These are phyloP conservation scores for Yamadazyma sp. DNA, from an alignment of 805 yeast genomes.

Conservation along the genomic window DNA sequence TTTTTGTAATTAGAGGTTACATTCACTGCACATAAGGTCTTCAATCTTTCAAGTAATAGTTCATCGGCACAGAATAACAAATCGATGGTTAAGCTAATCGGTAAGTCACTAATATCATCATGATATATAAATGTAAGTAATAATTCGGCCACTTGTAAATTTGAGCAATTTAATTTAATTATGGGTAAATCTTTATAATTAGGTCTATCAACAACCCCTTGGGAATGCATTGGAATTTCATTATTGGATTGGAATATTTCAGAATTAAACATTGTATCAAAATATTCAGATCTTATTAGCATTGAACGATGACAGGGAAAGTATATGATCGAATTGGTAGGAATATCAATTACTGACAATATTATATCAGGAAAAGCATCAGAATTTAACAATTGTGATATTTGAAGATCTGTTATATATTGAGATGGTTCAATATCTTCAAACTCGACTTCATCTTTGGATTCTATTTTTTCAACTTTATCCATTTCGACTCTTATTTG, in stretches of 20 bases:
- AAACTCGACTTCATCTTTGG: slow-evolving; percentile 22
- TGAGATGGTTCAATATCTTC: slow-evolving; percentile 25
- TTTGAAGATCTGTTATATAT: slow-evolving; percentile 19
- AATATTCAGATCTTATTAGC: slow-evolving; percentile 60
- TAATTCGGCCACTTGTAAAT: slow-evolving; percentile 15
- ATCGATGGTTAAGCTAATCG: slow-evolving; percentile 50
- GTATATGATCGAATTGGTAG: slow-evolving; percentile 25
- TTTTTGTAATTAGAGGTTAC: slow-evolving; percentile 31
- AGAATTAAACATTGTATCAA: slow-evolving; percentile 59
- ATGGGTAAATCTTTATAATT: slow-evolving; percentile 5
- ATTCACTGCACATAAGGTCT: slow-evolving; percentile 57
- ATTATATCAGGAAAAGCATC: slow-evolving; percentile 46
- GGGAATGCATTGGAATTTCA: slow-evolving; percentile 5
- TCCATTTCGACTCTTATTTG: slow-evolving; percentile 8
- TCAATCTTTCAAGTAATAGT: slow-evolving; percentile 58
- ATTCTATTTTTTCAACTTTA: background rate
- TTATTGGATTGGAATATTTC: slow-evolving; percentile 20
- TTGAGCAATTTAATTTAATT: slow-evolving; percentile 14
- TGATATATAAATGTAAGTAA: slow-evolving; percentile 47
- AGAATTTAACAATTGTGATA: slow-evolving; percentile 18
- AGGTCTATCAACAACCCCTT: slow-evolving; percentile 14
- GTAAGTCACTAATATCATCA: slow-evolving; percentile 51
- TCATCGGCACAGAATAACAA: slow-evolving; percentile 58
- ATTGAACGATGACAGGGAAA: slow-evolving; percentile 68
- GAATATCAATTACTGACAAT: slow-evolving; percentile 31